Percentiles rank a stretch among this genome's conserved stretches.
Evolutionary conservation across 257 asterid species (phyloP).

Genomic region (Eucommia ulmoides): DNA sequence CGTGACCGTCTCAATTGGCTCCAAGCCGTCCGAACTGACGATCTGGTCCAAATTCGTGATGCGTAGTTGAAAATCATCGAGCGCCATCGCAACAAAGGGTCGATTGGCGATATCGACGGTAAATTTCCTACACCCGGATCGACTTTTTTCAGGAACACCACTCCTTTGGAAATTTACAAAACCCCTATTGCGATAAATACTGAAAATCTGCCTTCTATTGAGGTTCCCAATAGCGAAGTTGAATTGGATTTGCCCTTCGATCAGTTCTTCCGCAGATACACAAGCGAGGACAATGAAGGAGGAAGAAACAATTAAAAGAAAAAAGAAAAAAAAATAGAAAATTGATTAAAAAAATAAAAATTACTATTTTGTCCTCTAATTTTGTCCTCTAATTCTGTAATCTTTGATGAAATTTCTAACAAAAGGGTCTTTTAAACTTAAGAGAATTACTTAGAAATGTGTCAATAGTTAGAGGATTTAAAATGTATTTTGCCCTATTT

Average conservation of each 20-base stretch:
- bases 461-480: too few species aligned
- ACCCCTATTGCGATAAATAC: background rate
- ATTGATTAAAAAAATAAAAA: too few species aligned
- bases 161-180: conserved; percentile 18
- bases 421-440: too few species aligned
- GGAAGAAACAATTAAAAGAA: too few species aligned
- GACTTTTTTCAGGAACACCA: conserved; percentile 48
- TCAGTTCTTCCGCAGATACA: conserved; percentile 65
- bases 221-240: conserved; percentile 9
- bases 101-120: conserved; percentile 23
- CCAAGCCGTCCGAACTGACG: conserved; percentile 63
- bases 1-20: conserved; percentile 95
- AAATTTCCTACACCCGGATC: conserved; percentile 52
- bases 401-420: too few species aligned
- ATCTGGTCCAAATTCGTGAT: conserved; percentile 78
- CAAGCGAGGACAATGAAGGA: conserved; percentile 96
- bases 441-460: too few species aligned
- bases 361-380: too few species aligned
- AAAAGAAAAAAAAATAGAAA: too few species aligned
- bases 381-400: too few species aligned
- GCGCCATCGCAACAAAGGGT: conserved; percentile 49
- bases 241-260: conserved; percentile 55
- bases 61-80: conserved; percentile 88
- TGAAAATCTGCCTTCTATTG: background rate
- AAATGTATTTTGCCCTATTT: too few species aligned